Base-by-base conservation (phyloP, 2,329 filamentous ascomycete species). In the Colletotrichum sp. region DNA sequence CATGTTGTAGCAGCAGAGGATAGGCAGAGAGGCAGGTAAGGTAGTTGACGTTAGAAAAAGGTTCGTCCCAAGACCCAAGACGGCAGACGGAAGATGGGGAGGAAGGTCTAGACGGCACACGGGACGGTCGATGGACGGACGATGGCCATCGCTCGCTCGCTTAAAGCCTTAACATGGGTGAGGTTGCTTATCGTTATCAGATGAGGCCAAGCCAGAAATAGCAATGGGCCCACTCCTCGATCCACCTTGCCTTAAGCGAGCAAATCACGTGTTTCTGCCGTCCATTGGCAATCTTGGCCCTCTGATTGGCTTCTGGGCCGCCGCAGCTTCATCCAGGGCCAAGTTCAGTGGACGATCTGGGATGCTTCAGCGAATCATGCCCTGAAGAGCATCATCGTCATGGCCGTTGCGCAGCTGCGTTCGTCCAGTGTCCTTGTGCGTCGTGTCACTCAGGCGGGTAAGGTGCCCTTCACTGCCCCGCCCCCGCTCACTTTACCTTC, bases 111-210 rank as follows among this genome's bases (percentile, higher is more conserved):
- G 63, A n/a, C 27, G 36, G 18, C 38, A 9, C 2, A 21, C 18
- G n/a, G 43, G n/a, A 29, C 16, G 38, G 43, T 21, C n/a, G 43
- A 1, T 21, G n/a, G 43, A 21, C 43, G 43, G 43, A 51, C n/a
- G 43, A 51, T 51, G 8, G 43, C n/a, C 36, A 24, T 61, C 8
- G 18, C 13, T 29, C 13, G 57, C 29, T 69, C 36, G 38, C 57
- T 51, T 68, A 59, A 51, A 51, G 43, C 43, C 43, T 51, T 51
- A 21, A 51, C n/a, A 18, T 12, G 6, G 6, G 29, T 12, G 6
- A 13, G 29, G 38, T 51, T 61, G 21, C 59, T 58, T 64, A 64
- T 67, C 63, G 64, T 72, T 69, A 72, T 72, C 70, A 69, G 36
- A 69, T 69, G 58, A 31, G 33, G 31, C n/a, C 29, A 21, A 33